Conservation (phyloP, 345 rosid species). For the Eucalyptus virginea region DNA sequence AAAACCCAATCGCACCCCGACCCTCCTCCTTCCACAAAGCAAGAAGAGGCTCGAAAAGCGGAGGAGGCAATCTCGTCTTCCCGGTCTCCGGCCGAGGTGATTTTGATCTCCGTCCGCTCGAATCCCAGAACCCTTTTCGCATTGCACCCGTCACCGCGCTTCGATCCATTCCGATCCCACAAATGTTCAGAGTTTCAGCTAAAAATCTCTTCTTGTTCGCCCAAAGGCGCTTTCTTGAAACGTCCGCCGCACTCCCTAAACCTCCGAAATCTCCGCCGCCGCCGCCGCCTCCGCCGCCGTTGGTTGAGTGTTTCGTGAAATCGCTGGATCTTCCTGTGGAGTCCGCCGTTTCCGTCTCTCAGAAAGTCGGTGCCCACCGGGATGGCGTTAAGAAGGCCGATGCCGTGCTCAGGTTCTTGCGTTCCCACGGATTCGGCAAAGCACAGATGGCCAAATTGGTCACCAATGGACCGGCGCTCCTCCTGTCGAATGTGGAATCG, state of each 20-base stretch:
- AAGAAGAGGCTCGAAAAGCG: background rate
- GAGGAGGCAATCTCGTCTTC: background rate
- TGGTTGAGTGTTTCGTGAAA: background rate
- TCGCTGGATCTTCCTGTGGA: constrained; percentile 10
- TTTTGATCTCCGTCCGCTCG: background rate
- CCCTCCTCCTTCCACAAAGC: background rate
- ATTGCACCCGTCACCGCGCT: background rate
- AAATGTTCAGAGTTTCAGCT: background rate
- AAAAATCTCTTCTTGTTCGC: background rate
- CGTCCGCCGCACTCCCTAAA: background rate
- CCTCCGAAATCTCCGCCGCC: background rate
- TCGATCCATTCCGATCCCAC: background rate
- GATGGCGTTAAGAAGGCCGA: background rate
- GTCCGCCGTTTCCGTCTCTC: constrained; percentile 3
- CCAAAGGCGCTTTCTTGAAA: background rate
- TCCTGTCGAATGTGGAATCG: background rate
- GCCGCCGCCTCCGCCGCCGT: background rate
- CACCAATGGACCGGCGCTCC: background rate
- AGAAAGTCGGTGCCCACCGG: background rate
- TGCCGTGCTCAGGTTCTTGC: background rate
- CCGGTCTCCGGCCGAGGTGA: background rate
- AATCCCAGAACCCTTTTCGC: background rate
- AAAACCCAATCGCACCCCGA: background rate
- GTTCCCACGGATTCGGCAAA: background rate
- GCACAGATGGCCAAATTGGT: constrained; percentile 5